A percentile compares a stretch with the other conserved stretches of the same genome.
These are phyloP conservation scores for Penicillium salamii DNA, from an alignment of 495 filamentous ascomycete species.

Conservation along the genomic window DNA sequence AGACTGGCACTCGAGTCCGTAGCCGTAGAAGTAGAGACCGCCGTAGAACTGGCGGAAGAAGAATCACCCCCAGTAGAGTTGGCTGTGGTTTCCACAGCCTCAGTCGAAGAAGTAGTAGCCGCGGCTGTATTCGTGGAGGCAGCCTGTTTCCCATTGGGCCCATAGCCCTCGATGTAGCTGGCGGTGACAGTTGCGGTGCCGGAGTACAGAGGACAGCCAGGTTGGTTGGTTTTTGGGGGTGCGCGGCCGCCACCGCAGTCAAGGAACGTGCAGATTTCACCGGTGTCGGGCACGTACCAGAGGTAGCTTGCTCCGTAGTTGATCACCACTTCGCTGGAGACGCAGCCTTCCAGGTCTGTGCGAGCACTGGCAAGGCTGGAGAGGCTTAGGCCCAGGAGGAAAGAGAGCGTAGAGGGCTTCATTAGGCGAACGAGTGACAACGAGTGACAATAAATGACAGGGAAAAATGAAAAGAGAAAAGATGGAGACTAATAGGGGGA, in stretches of 20 bases:
- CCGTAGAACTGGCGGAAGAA: background rate
- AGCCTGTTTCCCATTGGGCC: slow-evolving; percentile 22
- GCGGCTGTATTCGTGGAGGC: slow-evolving; percentile 16
- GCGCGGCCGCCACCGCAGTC: slow-evolving; percentile 66
- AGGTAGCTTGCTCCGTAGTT: slow-evolving; percentile 42
- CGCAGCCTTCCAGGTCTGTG: slow-evolving; percentile 29
- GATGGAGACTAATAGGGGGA: background rate
- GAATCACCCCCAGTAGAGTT: background rate
- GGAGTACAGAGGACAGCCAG: slow-evolving; percentile 56
- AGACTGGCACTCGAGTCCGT: slow-evolving; percentile 2
- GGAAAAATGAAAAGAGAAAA: background rate
- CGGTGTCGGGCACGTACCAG: slow-evolving; percentile 53
- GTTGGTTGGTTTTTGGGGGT: slow-evolving; percentile 57
- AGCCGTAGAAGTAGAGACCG: slow-evolving; percentile 11
- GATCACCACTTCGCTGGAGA: slow-evolving; percentile 25
- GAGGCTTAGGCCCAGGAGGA: slow-evolving; percentile 19
- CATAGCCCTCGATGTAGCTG: slow-evolving; percentile 43
- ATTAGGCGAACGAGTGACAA: slow-evolving; percentile 23
- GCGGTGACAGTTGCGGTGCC: slow-evolving; percentile 55
- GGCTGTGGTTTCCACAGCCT: background rate
- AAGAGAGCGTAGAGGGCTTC: slow-evolving; percentile 19
- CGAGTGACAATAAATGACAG: background rate
- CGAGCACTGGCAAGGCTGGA: slow-evolving; percentile 18
- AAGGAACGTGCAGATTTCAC: slow-evolving; percentile 58
- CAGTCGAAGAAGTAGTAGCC: slow-evolving; percentile 4